Percentiles rank a stretch among this genome's conserved stretches.
Conservation (phyloP, 176 grass and related monocot genomes). For the Rhipidocladum racemiflorum region DNA sequence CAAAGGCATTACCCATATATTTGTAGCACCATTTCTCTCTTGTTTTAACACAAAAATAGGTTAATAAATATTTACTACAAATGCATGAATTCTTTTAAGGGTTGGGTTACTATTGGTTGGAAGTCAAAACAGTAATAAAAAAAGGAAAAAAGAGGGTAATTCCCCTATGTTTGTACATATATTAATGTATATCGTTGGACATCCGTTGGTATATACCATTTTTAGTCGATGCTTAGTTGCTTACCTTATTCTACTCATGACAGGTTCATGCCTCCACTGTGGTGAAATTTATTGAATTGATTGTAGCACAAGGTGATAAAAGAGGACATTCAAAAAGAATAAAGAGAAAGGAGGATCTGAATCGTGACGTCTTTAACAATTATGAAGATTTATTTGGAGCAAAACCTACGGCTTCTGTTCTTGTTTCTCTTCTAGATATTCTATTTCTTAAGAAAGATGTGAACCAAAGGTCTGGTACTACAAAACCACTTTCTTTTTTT, state of each 20-base stretch:
- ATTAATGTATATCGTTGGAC: neutral
- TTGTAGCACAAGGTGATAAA: slow-evolving; percentile 43
- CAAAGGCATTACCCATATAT: neutral
- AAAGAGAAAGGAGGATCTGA: slow-evolving; percentile 50
- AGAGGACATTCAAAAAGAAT: slow-evolving; percentile 51
- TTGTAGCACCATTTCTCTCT: neutral
- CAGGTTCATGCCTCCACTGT: slow-evolving; percentile 69
- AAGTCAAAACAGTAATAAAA: neutral
- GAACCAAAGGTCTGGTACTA: slow-evolving; percentile 56
- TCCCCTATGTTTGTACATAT: neutral
- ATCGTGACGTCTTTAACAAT: slow-evolving; percentile 7
- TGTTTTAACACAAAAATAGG: neutral
- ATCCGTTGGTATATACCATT: neutral
- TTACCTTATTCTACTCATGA: slow-evolving; percentile 30
- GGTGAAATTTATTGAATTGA: slow-evolving; percentile 56
- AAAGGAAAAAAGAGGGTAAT: neutral
- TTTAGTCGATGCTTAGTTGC: slow-evolving; percentile 9
- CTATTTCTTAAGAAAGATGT: slow-evolving; percentile 80
- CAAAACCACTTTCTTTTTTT: neutral
- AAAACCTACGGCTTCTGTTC: slow-evolving; percentile 40
- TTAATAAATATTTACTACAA: neutral
- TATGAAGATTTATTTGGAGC: slow-evolving; percentile 63
- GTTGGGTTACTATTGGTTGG: neutral
- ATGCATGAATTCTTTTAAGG: slow-evolving; percentile 1
- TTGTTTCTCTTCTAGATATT: slow-evolving; percentile 80